phyloP scores from a whole-genome alignment of 176 grass and related monocot genomes.

The Raddia distichophylla region DNA sequence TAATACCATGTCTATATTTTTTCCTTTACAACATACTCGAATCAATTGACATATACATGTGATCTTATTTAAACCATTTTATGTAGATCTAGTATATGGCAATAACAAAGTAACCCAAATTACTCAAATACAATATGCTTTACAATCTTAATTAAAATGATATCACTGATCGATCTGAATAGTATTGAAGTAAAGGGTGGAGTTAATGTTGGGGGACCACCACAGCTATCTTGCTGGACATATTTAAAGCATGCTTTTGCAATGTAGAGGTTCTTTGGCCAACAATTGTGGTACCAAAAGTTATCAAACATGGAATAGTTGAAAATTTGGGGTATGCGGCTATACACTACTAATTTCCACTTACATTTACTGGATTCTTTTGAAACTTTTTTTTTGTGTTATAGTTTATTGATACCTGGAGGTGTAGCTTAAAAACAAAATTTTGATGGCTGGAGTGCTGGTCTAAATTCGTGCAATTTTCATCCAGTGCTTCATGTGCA shows the following conservation, averaged over 20 bases:
- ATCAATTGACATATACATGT: slow-evolving; percentile 35
- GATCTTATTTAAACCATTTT: slow-evolving; percentile 51
- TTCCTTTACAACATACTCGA: not conserved
- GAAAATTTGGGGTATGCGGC: slow-evolving; percentile 20
- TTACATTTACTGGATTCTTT: slow-evolving; percentile 3
- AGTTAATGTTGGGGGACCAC: slow-evolving; percentile 60
- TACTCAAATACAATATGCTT: slow-evolving; percentile 39
- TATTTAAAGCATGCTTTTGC: slow-evolving; percentile 68
- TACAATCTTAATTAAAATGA: slow-evolving; percentile 46
- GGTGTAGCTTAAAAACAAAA: slow-evolving; percentile 2
- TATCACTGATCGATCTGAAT: slow-evolving; percentile 46
- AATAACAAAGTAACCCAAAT: slow-evolving; percentile 31
- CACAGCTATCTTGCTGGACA: slow-evolving; percentile 52
- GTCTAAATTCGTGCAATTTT: not conserved
- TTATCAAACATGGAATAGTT: slow-evolving; percentile 26
- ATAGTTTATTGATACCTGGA: slow-evolving; percentile 22
- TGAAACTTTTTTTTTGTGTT: slow-evolving; percentile 33
- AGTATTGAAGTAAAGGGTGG: slow-evolving; percentile 46
- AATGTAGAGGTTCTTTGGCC: slow-evolving; percentile 44
- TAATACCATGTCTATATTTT: slow-evolving; percentile 23
- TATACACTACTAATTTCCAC: slow-evolving; percentile 29
- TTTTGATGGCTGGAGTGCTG: not conserved
- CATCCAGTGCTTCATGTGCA: not conserved
- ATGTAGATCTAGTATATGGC: slow-evolving; percentile 52
- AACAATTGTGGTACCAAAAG: slow-evolving; percentile 53